These are phyloP conservation scores for Microbotryum scabiosae DNA, from an alignment of 1,284 basidiomycete genomes.

Conservation along the genomic window DNA sequence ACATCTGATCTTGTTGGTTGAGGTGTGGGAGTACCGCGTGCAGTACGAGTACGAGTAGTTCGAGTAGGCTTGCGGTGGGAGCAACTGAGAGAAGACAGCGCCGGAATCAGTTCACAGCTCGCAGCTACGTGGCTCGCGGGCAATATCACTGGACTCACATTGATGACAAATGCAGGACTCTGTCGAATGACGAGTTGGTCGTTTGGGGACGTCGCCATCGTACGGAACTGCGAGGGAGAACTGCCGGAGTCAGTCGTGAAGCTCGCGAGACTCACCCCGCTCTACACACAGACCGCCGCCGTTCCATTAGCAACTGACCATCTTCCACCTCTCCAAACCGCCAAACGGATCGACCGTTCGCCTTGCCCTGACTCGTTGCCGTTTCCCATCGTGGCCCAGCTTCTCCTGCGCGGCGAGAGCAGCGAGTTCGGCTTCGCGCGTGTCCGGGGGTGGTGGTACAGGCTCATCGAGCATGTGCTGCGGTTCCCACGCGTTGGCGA, in stretches of 20 bases:
- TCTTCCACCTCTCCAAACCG: constrained; percentile 67
- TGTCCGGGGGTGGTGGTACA: constrained; percentile 32
- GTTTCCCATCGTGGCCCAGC: constrained; percentile 26
- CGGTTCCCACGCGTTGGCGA: constrained; percentile 22
- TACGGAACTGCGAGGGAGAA: constrained; percentile 21
- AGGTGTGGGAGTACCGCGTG: constrained; percentile 94
- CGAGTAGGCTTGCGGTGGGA: constrained; percentile 83
- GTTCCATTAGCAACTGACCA: constrained; percentile 52
- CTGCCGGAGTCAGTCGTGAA: neutral
- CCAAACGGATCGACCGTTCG: constrained; percentile 92
- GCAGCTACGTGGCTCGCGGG: neutral
- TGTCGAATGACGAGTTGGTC: constrained; percentile 67
- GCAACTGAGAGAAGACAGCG: constrained; percentile 50
- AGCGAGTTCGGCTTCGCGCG: constrained; percentile 32
- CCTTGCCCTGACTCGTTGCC: constrained; percentile 45
- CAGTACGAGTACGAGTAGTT: constrained; percentile 86
- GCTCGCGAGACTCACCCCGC: neutral
- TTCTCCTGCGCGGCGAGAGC: constrained; percentile 33
- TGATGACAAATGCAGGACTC: constrained; percentile 46
- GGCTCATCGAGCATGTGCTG: constrained; percentile 27
- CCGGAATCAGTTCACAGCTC: neutral
- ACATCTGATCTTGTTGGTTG: constrained; percentile 95
- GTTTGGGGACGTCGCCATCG: constrained; percentile 9
- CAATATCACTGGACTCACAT: constrained; percentile 21
- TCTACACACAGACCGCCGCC: neutral